Percentiles rank a stretch among this genome's conserved stretches.
Evolutionary conservation across 2,329 filamentous ascomycete species (phyloP).

Genomic region (Fonsecaea multimorphosa): DNA sequence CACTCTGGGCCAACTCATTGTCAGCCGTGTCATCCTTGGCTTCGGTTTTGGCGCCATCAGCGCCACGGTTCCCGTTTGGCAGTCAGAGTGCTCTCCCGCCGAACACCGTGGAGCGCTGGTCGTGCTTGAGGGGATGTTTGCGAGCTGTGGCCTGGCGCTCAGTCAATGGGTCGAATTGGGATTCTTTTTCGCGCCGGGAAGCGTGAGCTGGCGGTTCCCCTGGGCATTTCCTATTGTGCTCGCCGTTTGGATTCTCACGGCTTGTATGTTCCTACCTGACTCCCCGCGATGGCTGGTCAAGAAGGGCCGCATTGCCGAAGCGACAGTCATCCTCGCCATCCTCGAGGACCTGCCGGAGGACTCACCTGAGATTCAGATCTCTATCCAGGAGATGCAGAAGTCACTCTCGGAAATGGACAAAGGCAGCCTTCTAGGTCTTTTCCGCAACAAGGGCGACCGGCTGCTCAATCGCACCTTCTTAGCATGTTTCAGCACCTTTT

Average conservation of each 20-base stretch:
- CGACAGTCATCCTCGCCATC: neutral
- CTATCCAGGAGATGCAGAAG: neutral
- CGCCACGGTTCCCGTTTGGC: slow-evolving; percentile 50
- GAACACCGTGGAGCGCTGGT: slow-evolving; percentile 58
- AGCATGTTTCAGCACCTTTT: neutral
- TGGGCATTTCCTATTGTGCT: slow-evolving; percentile 65
- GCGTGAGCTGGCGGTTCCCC: slow-evolving; percentile 61
- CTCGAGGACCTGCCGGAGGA: neutral
- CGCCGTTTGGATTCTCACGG: slow-evolving; percentile 57
- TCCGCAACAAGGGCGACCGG: neutral
- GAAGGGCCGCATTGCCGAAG: slow-evolving; percentile 1
- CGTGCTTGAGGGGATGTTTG: slow-evolving; percentile 54
- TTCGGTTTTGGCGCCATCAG: slow-evolving; percentile 44
- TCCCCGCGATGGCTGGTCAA: slow-evolving; percentile 17
- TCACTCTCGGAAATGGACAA: slow-evolving; percentile 3
- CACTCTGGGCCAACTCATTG: slow-evolving; percentile 50
- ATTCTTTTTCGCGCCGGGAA: slow-evolving; percentile 59
- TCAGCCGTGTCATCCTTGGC: slow-evolving; percentile 58
- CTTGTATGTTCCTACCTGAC: slow-evolving; percentile 40
- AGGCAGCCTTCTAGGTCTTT: neutral
- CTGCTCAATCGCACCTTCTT: neutral
- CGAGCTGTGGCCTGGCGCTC: slow-evolving; percentile 41
- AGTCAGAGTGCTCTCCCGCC: slow-evolving; percentile 56
- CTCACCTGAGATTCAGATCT: neutral
- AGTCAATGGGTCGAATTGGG: slow-evolving; percentile 52